Percentiles rank a stretch among this genome's conserved stretches.
Evolutionary conservation across 805 yeast genomes (phyloP).

Genomic region (Metschnikowia corniflorae): DNA sequence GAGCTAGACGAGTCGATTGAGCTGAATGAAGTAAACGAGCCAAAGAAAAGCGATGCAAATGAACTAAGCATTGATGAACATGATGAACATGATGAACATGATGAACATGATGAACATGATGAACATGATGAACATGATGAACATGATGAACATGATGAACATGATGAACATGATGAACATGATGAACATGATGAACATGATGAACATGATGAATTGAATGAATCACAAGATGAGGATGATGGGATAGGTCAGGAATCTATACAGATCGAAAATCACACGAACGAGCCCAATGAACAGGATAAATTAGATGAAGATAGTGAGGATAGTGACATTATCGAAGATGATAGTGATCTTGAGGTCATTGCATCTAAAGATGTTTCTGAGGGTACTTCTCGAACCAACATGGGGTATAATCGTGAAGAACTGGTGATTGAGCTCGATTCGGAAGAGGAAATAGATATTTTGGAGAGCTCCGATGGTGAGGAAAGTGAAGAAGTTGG

Average conservation of each 20-base stretch:
- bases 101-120: too few species aligned
- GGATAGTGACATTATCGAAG: not conserved
- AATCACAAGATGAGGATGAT: not conserved
- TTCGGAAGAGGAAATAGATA: conserved; percentile 27
- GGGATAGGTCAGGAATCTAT: too few species aligned
- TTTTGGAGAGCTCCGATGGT: conserved; percentile 16
- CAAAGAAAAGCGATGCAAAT: too few species aligned
- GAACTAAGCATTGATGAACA: too few species aligned
- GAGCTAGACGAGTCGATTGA: too few species aligned
- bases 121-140: too few species aligned
- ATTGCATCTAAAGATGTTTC: not conserved
- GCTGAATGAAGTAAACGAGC: too few species aligned
- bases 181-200: not conserved
- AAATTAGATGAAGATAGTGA: not conserved
- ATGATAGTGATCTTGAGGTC: conserved; percentile 7
- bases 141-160: too few species aligned
- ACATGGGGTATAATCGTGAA: conserved; percentile 1
- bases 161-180: not conserved
- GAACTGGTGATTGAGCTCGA: conserved; percentile 16
- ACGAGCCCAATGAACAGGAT: too few species aligned
- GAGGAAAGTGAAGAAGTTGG: conserved; percentile 6
- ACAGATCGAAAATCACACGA: too few species aligned
- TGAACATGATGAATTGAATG: not conserved
- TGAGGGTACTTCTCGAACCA: not conserved
- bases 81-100: too few species aligned